A percentile compares a stretch with the other conserved stretches of the same genome.
phyloP scores from a whole-genome alignment of 2,329 filamentous ascomycete species.

The Aureobasidium sp. region DNA sequence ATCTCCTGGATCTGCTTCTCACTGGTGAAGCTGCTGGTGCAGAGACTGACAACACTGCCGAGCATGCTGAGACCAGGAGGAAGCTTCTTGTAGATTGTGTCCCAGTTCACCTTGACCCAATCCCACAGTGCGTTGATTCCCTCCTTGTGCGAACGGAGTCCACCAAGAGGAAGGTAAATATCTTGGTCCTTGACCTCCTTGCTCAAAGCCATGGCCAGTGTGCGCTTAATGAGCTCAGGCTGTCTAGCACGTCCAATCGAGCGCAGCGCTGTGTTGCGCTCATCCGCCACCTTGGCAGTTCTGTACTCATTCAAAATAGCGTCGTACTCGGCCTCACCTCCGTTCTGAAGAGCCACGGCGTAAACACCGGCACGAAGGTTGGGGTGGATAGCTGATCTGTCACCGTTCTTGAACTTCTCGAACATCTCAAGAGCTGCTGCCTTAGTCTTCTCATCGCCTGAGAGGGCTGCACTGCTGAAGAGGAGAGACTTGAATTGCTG shows the following conservation, averaged over 20 bases:
- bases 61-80: conserved; percentile 84
- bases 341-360: conserved; percentile 73
- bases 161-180: conserved; percentile 79
- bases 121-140: conserved; percentile 74
- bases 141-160: conserved; percentile 66
- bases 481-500: conserved; percentile 93
- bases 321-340: conserved; percentile 82
- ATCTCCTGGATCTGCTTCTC: conserved; percentile 68
- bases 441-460: conserved; percentile 71
- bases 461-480: conserved; percentile 74
- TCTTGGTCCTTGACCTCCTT: conserved; percentile 90
- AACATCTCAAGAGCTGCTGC: conserved; percentile 86
- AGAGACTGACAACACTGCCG: conserved; percentile 73
- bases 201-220: conserved; percentile 66
- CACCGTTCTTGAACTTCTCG: conserved; percentile 70
- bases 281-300: conserved; percentile 68
- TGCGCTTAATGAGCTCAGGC: conserved; percentile 72
- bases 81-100: conserved; percentile 69
- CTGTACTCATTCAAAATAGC: conserved; percentile 68
- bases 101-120: conserved; percentile 87
- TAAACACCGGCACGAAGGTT: conserved; percentile 87
- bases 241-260: conserved; percentile 71
- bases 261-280: conserved; percentile 86
- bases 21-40: conserved; percentile 72
- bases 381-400: conserved; percentile 76